Conservation (phyloP, 768 basidiomycete genomes). For the Gymnopilus junonius region DNA sequence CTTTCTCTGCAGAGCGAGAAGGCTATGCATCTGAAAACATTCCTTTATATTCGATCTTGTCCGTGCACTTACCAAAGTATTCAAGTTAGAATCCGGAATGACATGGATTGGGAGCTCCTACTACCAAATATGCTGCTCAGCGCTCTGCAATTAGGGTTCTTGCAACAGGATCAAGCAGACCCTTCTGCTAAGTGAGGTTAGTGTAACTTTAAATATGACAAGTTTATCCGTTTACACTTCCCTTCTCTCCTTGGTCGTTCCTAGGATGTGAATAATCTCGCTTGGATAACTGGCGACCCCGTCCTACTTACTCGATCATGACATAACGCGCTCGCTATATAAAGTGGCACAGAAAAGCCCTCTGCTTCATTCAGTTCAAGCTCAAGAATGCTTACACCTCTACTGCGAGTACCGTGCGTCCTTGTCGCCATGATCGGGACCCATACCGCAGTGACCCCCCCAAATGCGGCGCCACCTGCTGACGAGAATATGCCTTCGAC, state of each 20-base stretch:
- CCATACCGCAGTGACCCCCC: slow-evolving; percentile 51
- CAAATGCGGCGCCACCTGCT: slow-evolving; percentile 40
- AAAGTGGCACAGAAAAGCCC: neutral
- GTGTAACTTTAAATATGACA: neutral
- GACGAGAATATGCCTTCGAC: slow-evolving; percentile 39
- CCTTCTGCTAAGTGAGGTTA: neutral
- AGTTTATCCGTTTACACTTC: neutral
- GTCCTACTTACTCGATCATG: no score
- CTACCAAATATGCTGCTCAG: no score
- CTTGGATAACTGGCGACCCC: no score
- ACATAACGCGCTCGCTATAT: neutral
- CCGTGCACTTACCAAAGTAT: neutral
- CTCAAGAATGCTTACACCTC: slow-evolving; percentile 23
- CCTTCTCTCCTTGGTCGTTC: neutral
- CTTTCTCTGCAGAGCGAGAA: no score
- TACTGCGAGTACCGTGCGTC: slow-evolving; percentile 47
- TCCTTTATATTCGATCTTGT: no score
- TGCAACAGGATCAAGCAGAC: neutral
- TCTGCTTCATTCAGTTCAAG: neutral
- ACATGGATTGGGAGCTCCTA: neutral
- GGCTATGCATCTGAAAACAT: no score
- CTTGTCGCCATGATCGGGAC: slow-evolving; percentile 46
- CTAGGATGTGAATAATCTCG: neutral
- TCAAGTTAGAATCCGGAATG: neutral
- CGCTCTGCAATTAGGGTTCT: no score